phyloP scores from a whole-genome alignment of 2,329 filamentous ascomycete genomes.

The Fusarium luffae region DNA sequence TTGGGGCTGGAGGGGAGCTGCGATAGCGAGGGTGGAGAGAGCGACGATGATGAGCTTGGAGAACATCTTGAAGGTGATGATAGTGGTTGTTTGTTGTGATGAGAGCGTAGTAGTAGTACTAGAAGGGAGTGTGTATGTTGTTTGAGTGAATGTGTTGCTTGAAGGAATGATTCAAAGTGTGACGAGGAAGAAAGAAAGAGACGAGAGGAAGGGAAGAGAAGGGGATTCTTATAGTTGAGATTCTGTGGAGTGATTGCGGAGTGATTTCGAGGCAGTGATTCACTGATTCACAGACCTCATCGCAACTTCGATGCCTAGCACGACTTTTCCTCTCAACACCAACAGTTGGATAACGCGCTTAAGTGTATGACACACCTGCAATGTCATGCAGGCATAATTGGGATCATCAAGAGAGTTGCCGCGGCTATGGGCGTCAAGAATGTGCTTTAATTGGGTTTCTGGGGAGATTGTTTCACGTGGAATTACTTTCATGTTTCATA shows the following conservation, averaged over 20 bases:
- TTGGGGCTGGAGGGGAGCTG: constrained; percentile 15
- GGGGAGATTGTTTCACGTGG: constrained; percentile 25
- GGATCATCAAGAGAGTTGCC: background rate
- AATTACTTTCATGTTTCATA: constrained; percentile 20
- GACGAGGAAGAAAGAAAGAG: constrained; percentile 11
- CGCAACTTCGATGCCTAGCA: background rate
- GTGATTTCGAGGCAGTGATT: constrained; percentile 24
- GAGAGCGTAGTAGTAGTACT: background rate
- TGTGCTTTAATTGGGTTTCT: constrained; percentile 13
- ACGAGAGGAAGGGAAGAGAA: constrained; percentile 1
- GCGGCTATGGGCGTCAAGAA: constrained; percentile 1
- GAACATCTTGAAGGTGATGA: constrained; percentile 36
- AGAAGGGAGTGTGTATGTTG: background rate
- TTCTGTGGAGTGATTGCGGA: background rate
- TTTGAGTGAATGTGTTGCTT: constrained; percentile 6
- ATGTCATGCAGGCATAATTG: background rate
- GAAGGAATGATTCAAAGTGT: constrained; percentile 1
- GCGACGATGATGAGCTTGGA: constrained; percentile 36
- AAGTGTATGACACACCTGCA: background rate
- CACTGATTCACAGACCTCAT: background rate
- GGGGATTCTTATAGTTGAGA: constrained; percentile 26
- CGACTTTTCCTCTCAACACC: background rate
- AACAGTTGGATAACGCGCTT: background rate
- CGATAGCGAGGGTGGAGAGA: constrained; percentile 35
- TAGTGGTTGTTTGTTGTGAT: background rate